phyloP scores from a whole-genome alignment of 2,329 filamentous ascomycete species.

The Ophiobolus disseminans region DNA sequence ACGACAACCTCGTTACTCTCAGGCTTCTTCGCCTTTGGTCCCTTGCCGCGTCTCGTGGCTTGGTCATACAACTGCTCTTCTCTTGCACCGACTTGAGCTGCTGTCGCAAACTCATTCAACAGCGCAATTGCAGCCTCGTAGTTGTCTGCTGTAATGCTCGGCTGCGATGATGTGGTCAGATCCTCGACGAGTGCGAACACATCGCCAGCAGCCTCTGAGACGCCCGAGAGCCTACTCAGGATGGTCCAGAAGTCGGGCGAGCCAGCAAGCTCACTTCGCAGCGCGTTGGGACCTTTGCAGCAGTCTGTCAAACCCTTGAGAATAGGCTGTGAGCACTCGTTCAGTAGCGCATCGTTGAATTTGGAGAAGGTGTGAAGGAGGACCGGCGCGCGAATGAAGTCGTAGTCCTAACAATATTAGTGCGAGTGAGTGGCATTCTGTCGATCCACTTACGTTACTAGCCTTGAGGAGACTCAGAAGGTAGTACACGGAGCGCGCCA shows the following conservation, averaged over 20 bases:
- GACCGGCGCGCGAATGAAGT: constrained; percentile 90
- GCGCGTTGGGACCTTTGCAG: constrained; percentile 75
- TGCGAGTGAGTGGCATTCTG: not conserved
- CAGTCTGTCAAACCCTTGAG: constrained; percentile 81
- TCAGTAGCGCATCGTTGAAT: constrained; percentile 78
- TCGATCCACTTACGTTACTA: constrained; percentile 72
- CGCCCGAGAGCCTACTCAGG: constrained; percentile 74
- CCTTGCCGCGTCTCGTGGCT: constrained; percentile 59
- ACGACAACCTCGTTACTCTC: constrained; percentile 75
- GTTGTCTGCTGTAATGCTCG: constrained; percentile 91
- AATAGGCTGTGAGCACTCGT: constrained; percentile 76
- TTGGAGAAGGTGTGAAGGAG: constrained; percentile 90
- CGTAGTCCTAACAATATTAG: constrained; percentile 69
- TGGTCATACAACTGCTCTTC: constrained; percentile 73
- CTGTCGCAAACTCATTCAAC: constrained; percentile 87
- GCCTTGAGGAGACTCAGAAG: constrained; percentile 80
- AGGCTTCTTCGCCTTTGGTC: constrained; percentile 57
- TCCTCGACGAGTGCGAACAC: constrained; percentile 89
- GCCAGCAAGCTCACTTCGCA: constrained; percentile 91
- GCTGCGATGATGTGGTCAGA: constrained; percentile 72
- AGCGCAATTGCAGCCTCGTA: constrained; percentile 87
- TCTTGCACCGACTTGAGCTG: constrained; percentile 74
- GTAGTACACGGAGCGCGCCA: constrained; percentile 87
- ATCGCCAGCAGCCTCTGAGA: constrained; percentile 72
- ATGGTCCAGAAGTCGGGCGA: constrained; percentile 98